Evolutionary conservation across 495 filamentous ascomycete species (phyloP).

Genomic region (Hypoxylon fragiforme): DNA sequence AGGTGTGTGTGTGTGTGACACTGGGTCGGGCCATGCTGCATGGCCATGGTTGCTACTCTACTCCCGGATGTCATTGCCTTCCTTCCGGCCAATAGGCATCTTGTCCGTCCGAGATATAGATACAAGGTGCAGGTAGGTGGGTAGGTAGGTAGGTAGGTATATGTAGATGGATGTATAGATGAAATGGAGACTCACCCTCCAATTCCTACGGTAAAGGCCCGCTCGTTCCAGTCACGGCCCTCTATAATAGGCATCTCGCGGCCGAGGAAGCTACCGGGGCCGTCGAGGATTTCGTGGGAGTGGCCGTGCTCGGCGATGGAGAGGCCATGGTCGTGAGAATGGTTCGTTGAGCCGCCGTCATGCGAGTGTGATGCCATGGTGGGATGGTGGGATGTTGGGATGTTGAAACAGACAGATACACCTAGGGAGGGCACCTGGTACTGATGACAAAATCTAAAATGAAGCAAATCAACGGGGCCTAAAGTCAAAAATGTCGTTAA

Average conservation of each 20-base stretch:
- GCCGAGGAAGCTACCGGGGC: conserved; percentile 83
- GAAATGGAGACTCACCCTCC: conserved; percentile 74
- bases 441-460: no score
- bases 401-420: background rate
- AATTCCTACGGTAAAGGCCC: conserved; percentile 94
- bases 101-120: background rate
- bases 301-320: conserved; percentile 83
- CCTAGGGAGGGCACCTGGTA: background rate
- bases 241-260: conserved; percentile 94
- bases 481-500: no score
- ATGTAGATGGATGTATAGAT: background rate
- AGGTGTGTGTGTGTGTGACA: background rate
- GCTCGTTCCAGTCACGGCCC: conserved; percentile 83
- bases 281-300: conserved; percentile 92
- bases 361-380: conserved; percentile 50
- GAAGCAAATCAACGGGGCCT: no score
- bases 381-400: background rate
- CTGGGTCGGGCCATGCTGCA: background rate
- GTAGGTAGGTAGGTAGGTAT: background rate
- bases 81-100: background rate
- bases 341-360: conserved; percentile 58
- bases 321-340: conserved; percentile 63
- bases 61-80: no score
- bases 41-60: background rate
- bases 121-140: background rate